Evolutionary conservation across 441 rosid species (phyloP).

Genomic region (Breynia disticha): DNA sequence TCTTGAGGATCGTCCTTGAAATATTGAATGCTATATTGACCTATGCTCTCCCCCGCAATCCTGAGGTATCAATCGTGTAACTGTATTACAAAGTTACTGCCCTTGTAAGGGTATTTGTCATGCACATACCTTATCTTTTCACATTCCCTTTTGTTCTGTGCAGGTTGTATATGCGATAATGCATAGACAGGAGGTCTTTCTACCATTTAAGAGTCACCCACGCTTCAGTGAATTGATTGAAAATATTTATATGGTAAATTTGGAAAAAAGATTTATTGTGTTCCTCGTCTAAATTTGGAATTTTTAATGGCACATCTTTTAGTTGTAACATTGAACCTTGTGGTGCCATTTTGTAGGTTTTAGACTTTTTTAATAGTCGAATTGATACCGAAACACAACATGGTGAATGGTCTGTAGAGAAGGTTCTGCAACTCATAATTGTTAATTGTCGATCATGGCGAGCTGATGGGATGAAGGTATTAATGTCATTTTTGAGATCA

Average conservation of each 20-base stretch:
- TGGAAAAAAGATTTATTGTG: neutral
- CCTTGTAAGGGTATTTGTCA: neutral
- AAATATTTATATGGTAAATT: slow-evolving; percentile 68
- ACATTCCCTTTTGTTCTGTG: slow-evolving; percentile 12
- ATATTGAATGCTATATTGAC: slow-evolving; percentile 92
- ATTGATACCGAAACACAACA: slow-evolving; percentile 78
- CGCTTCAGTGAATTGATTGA: slow-evolving; percentile 87
- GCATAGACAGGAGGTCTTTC: slow-evolving; percentile 97
- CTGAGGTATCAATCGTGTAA: slow-evolving; percentile 50
- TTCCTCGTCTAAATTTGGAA: too few relatives aligned
- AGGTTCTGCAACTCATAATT: slow-evolving; percentile 73
- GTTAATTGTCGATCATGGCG: slow-evolving; percentile 88
- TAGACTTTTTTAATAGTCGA: slow-evolving; percentile 88
- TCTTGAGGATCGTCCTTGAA: slow-evolving; percentile 94
- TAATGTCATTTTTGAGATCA: neutral
- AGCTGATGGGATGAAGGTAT: slow-evolving; percentile 95
- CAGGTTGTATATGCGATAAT: slow-evolving; percentile 91
- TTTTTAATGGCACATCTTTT: too few relatives aligned
- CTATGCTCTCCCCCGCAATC: slow-evolving; percentile 90
- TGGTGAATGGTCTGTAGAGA: slow-evolving; percentile 96
- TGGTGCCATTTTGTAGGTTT: slow-evolving; percentile 40
- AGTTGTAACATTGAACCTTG: neutral
- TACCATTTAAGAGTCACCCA: slow-evolving; percentile 87
- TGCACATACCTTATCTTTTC: neutral
- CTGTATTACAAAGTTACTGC: neutral